phyloP scores from a whole-genome alignment of 192 early-diverging fungal species.

The Physocladia obscura region DNA sequence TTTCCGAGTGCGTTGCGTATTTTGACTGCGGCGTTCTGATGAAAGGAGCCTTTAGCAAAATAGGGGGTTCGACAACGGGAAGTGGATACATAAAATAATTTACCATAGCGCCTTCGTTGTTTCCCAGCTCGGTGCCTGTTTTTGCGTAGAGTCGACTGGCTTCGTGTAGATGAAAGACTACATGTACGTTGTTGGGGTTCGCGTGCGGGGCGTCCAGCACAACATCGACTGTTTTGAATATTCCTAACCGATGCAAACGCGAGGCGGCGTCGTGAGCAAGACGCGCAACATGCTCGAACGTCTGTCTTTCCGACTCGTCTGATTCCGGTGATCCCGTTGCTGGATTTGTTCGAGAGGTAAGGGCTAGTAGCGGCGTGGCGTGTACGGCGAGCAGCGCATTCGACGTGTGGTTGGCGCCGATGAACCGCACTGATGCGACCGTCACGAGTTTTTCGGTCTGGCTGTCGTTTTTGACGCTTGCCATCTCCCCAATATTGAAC shows the following conservation, averaged over 20 bases:
- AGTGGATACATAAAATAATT: neutral
- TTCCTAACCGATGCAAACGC: conserved; percentile 62
- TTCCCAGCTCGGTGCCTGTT: conserved; percentile 89
- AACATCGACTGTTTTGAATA: conserved; percentile 69
- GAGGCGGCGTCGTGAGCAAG: conserved; percentile 54
- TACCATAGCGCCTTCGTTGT: conserved; percentile 85
- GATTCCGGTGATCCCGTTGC: too few species aligned
- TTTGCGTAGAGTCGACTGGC: conserved; percentile 63
- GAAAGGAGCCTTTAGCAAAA: neutral
- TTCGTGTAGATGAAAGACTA: conserved; percentile 72
- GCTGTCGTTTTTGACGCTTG: too few species aligned
- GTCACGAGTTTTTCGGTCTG: too few species aligned
- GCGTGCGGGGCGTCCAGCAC: conserved; percentile 60
- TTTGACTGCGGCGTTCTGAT: conserved; percentile 64
- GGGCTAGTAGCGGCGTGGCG: neutral
- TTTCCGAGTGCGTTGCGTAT: conserved; percentile 86
- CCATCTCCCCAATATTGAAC: too few species aligned
- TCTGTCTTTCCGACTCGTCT: too few species aligned
- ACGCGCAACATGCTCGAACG: conserved; percentile 56
- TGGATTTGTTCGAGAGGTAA: neutral
- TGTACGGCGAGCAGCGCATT: neutral
- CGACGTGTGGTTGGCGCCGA: neutral
- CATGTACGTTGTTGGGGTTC: conserved; percentile 47
- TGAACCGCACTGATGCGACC: neutral
- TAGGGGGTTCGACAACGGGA: neutral